These are phyloP conservation scores for Fraxinus nigra DNA, from an alignment of 305 asterid species.

Conservation along the genomic window DNA sequence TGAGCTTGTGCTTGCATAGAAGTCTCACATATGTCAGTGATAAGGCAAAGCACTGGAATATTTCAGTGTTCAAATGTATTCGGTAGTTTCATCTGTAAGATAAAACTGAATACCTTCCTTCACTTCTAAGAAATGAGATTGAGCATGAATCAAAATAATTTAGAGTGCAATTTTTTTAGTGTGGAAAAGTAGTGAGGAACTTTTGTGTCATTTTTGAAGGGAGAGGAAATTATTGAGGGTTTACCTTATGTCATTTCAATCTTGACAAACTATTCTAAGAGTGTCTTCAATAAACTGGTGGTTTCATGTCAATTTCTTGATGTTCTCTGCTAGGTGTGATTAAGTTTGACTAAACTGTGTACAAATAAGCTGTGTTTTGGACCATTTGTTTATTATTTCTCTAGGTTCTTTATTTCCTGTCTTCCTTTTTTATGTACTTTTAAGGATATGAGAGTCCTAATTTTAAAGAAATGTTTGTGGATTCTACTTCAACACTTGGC, in stretches of 20 bases:
- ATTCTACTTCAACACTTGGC: neutral
- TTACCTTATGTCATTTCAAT: neutral
- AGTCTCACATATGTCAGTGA: neutral
- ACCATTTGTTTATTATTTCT: constrained; percentile 28
- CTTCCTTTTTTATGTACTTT: constrained; percentile 7
- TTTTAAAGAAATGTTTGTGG: neutral
- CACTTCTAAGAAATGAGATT: neutral
- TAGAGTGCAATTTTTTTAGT: neutral
- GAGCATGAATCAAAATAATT: neutral
- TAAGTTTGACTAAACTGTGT: constrained; percentile 21
- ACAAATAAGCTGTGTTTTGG: constrained; percentile 25
- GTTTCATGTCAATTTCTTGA: constrained; percentile 5
- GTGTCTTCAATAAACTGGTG: neutral
- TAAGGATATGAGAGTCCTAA: neutral
- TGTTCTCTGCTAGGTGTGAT: constrained; percentile 28
- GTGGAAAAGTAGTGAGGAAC: neutral
- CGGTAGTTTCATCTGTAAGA: neutral
- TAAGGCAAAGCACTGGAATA: neutral
- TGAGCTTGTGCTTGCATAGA: neutral
- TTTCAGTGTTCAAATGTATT: neutral
- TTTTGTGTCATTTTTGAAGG: neutral
- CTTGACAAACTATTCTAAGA: neutral
- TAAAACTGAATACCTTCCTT: neutral
- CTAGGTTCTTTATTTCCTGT: constrained; percentile 17
- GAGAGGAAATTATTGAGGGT: neutral